Evolutionary conservation across 2,329 filamentous ascomycete genomes (phyloP).

Genomic region (Neopestalotiopsis sp.): DNA sequence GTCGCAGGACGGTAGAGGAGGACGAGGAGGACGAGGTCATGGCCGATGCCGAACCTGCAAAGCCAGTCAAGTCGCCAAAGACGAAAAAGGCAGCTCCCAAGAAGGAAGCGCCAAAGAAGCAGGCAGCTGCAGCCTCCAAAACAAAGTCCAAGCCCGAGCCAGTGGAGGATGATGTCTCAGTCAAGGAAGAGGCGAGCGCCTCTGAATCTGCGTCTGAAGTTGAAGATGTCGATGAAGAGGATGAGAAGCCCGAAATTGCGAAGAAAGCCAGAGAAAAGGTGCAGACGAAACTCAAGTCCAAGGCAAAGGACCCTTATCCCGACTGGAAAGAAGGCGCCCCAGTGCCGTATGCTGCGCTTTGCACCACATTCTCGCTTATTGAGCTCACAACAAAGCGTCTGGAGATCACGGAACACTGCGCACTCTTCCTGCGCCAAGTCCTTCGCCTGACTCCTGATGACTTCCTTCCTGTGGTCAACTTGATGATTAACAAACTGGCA

Average conservation of each 20-base stretch:
- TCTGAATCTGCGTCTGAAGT: constrained; percentile 55
- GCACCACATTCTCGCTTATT: constrained; percentile 90
- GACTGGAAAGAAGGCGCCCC: constrained; percentile 91
- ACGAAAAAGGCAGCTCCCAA: constrained; percentile 31
- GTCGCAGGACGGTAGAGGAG: constrained; percentile 53
- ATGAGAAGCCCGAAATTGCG: constrained; percentile 71
- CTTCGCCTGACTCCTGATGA: constrained; percentile 87
- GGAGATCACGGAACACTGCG: constrained; percentile 86
- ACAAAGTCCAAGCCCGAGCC: constrained; percentile 26
- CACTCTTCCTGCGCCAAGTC: constrained; percentile 92
- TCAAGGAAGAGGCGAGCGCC: constrained; percentile 48
- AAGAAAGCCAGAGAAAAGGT: constrained; percentile 81
- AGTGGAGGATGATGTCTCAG: constrained; percentile 38
- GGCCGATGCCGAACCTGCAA: constrained; percentile 33
- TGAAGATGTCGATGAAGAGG: constrained; percentile 55
- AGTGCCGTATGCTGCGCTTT: constrained; percentile 93
- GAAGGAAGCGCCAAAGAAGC: constrained; percentile 24
- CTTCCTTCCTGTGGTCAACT: constrained; percentile 82
- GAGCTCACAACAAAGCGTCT: constrained; percentile 94
- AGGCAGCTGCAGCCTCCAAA: constrained; percentile 24
- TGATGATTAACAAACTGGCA: constrained; percentile 98
- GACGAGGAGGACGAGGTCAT: constrained; percentile 53
- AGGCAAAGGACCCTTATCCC: constrained; percentile 81
- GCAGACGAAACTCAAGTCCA: constrained; percentile 74
- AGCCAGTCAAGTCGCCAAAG: constrained; percentile 36